Evolutionary conservation across 2,329 filamentous ascomycete species (phyloP), one percentile per base, ranked within the genome.

Genomic region (Ophiostoma triangulosporum): DNA sequence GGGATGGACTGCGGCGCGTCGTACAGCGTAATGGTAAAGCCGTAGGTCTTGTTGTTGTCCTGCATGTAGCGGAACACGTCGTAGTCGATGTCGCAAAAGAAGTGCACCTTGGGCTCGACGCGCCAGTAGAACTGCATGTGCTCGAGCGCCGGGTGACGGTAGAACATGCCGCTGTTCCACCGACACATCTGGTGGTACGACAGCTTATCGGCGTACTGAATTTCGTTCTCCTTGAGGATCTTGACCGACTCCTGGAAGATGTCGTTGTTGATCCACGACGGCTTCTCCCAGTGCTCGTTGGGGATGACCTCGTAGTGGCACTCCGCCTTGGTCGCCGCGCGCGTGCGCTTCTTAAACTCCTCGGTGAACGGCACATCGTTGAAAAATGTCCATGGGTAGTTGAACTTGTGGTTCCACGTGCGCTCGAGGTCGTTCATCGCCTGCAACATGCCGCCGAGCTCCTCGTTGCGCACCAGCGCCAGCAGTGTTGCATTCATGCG

Each of bases 171-270:
- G 64, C 87, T 94, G 72, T 98, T 98, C 93, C 93, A 98, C 54
- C 93, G 83, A 66, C 93, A 98, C 93, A 98, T 98, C 66, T 97
- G 86, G 69, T 97, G 91, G 71, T 98, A 98, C 49, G 89, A 95
- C 52, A 87, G 70, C 75, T 86, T 87, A 61, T 82, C 77, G 63
- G 87, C 88, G 67, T 98, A 98, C 66, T 97, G 91, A 43, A 98
- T 88, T 9, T 85, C 78, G 63, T 91, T 80, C 65, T 93, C 86
- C 63, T 86, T 76, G 54, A 98, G 78, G 8, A 94, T 79, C 64
- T 87, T 80, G 56, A 88, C 82, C 26, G 89, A 95, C 67, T 95
- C 89, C 36, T 81, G 69, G 71, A 88, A 95, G 29, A 97, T 73
- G 58, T 95, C 86, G 62, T 81, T 71, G 68, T 94, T 89, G 66